These are phyloP conservation scores for Phoma herbarum DNA, from an alignment of 2,329 filamentous ascomycete species.

Conservation along the genomic window DNA sequence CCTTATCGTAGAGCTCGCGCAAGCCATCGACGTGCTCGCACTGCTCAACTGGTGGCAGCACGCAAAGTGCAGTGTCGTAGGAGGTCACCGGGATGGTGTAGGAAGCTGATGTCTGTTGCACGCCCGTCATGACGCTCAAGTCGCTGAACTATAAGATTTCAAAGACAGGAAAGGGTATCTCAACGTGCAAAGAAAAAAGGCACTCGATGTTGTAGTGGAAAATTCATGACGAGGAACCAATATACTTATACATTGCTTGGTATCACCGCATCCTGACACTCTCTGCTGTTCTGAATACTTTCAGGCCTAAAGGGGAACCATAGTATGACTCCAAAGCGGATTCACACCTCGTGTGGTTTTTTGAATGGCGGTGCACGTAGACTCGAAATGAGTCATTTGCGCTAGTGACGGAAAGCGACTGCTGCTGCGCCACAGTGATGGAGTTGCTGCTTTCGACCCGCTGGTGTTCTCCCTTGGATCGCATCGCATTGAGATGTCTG, in stretches of 20 bases:
- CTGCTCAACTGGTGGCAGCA: constrained; percentile 62
- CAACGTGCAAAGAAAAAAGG: constrained; percentile 3
- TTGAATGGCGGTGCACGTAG: constrained; percentile 14
- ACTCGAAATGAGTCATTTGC: constrained; percentile 41
- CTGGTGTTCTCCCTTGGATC: not conserved
- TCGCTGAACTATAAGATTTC: constrained; percentile 1
- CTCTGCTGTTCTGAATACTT: not conserved
- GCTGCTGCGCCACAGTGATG: constrained; percentile 26
- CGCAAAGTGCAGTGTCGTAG: constrained; percentile 68
- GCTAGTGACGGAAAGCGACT: constrained; percentile 22
- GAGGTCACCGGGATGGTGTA: constrained; percentile 48
- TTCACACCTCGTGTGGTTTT: constrained; percentile 1
- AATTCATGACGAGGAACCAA: not conserved
- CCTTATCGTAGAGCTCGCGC: constrained; percentile 69
- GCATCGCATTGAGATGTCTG: not conserved
- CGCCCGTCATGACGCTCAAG: constrained; percentile 30
- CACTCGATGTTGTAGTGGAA: not conserved
- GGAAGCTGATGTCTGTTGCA: constrained; percentile 6
- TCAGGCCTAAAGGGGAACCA: constrained; percentile 12
- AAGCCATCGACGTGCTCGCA: constrained; percentile 63
- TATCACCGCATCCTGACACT: not conserved
- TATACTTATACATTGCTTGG: constrained; percentile 14
- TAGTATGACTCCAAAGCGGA: constrained; percentile 27
- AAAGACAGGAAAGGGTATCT: constrained; percentile 22
- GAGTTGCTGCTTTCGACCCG: not conserved